These are phyloP conservation scores for Trypethelium eluteriae DNA, from an alignment of 495 filamentous ascomycete species.

Conservation along the genomic window DNA sequence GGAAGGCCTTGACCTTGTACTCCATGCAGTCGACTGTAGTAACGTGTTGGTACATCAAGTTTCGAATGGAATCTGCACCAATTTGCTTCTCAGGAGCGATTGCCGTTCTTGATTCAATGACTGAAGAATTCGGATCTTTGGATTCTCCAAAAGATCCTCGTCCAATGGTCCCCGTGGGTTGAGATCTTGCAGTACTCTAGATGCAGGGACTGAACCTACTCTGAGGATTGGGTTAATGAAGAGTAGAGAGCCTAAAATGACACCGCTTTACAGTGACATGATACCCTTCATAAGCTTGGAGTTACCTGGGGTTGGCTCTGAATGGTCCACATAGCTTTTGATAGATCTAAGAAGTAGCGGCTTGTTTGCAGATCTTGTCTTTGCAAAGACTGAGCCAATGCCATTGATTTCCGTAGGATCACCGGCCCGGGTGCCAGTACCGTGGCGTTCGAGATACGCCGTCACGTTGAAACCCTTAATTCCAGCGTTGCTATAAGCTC, in stretches of 20 bases:
- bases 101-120: slow-evolving; percentile 29
- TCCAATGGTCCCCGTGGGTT: slow-evolving; percentile 37
- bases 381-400: slow-evolving; percentile 24
- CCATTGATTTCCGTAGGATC: slow-evolving; percentile 33
- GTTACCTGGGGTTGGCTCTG: background rate
- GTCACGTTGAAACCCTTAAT: slow-evolving; percentile 21
- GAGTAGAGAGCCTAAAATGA: slow-evolving; percentile 24
- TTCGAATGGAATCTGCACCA: too few species aligned
- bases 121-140: slow-evolving; percentile 49
- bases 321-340: slow-evolving; percentile 7
- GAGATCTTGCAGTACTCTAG: too few species aligned
- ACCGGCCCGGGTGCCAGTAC: slow-evolving; percentile 20
- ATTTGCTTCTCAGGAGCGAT: slow-evolving; percentile 26
- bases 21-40: slow-evolving; percentile 13
- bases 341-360: slow-evolving; percentile 12
- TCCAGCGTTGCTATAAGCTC: slow-evolving; percentile 13
- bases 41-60: background rate
- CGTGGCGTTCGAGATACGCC: slow-evolving; percentile 18
- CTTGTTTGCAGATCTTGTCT: background rate
- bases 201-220: background rate
- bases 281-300: background rate
- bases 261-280: slow-evolving; percentile 30
- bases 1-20: slow-evolving; percentile 12
- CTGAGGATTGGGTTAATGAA: slow-evolving; percentile 1
- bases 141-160: slow-evolving; percentile 53